A percentile compares a stretch with the other conserved stretches of the same genome.
These are phyloP conservation scores for Synchytrium microbalum DNA, from an alignment of 371 early-diverging fungal species.

Conservation along the genomic window DNA sequence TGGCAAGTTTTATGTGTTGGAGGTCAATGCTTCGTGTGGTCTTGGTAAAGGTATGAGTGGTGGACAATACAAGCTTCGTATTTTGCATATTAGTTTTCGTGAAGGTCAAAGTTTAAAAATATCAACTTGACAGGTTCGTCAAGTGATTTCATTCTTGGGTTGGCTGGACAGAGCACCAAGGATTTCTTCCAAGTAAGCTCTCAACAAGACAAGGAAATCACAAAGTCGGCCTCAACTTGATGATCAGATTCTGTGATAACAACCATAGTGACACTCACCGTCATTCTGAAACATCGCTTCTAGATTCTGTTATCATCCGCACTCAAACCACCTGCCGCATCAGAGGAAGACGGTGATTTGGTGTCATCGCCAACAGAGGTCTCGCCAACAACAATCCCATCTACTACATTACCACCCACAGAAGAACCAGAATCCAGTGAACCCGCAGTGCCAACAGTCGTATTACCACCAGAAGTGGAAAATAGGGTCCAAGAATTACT, in stretches of 20 bases:
- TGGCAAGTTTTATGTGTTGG: conserved; percentile 31
- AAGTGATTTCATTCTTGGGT: conserved; percentile 29
- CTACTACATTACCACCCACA: not conserved
- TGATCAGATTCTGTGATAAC: not conserved
- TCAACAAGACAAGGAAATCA: no score
- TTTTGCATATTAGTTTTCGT: no score
- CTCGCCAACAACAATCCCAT: not conserved
- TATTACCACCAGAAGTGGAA: conserved; percentile 20
- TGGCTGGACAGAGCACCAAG: conserved; percentile 29
- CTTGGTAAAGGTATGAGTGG: conserved; percentile 27
- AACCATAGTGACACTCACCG: not conserved
- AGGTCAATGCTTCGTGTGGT: conserved; percentile 32
- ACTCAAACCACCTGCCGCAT: conserved; percentile 11
- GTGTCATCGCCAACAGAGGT: not conserved
- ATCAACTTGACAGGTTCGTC: no score
- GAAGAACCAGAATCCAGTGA: no score
- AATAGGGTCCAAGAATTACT: conserved; percentile 17
- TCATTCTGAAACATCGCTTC: not conserved
- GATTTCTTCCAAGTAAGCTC: conserved; percentile 29
- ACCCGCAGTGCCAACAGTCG: conserved; percentile 2
- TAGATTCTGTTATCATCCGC: conserved; percentile 21
- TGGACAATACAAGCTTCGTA: no score
- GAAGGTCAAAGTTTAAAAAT: no score
- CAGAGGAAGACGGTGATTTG: conserved; percentile 8
- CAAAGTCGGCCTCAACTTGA: no score